Conservation (phyloP, 345 rosid species). For the Rhizophora mangle region DNA sequence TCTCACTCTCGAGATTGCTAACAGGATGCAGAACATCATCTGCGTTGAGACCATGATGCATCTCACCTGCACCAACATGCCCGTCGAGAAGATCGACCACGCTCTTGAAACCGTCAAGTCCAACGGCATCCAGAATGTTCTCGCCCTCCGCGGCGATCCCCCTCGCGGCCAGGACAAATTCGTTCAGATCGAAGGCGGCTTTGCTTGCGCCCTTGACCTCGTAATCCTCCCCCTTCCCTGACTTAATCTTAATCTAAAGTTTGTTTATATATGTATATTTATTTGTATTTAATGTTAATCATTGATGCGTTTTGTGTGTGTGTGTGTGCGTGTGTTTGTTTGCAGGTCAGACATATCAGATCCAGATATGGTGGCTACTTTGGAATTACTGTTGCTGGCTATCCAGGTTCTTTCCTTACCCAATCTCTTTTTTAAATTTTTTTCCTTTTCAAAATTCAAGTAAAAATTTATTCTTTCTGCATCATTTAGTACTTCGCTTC, state of each 20-base stretch:
- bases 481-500: neutral
- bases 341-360: slow-evolving; percentile 75
- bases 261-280: neutral
- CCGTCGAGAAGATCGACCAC: slow-evolving; percentile 85
- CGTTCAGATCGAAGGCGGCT: slow-evolving; percentile 90
- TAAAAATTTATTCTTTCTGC: neutral
- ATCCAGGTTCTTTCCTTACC: slow-evolving; percentile 56
- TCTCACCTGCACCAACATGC: slow-evolving; percentile 98
- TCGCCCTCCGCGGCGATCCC: slow-evolving; percentile 98
- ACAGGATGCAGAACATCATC: slow-evolving; percentile 91
- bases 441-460: neutral
- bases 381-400: slow-evolving; percentile 97
- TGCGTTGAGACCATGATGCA: slow-evolving; percentile 99
- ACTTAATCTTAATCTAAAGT: neutral
- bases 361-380: slow-evolving; percentile 78
- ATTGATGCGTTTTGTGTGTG: neutral
- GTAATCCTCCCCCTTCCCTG: slow-evolving; percentile 22
- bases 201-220: slow-evolving; percentile 91
- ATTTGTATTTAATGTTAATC: neutral
- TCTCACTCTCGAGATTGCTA: slow-evolving; percentile 88
- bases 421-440: neutral
- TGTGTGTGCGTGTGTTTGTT: slow-evolving; percentile 6
- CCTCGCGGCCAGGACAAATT: slow-evolving; percentile 98
- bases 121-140: slow-evolving; percentile 93
- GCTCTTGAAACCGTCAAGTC: slow-evolving; percentile 79